These are phyloP conservation scores for Asterophora parasitica DNA, from an alignment of 768 basidiomycete genomes.

Conservation along the genomic window DNA sequence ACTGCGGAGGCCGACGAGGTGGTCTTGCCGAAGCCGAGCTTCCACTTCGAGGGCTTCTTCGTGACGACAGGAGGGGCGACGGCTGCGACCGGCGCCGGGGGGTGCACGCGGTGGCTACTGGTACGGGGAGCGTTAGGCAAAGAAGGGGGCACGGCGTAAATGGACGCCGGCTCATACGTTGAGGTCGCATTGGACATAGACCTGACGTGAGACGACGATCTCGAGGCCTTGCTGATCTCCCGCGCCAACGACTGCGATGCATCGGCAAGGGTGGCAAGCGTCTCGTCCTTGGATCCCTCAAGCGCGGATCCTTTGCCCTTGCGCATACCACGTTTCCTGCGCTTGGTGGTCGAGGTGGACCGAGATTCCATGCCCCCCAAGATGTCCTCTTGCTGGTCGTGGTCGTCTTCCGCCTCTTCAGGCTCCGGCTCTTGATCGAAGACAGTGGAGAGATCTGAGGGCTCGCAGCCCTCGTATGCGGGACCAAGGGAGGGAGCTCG, in stretches of 20 bases:
- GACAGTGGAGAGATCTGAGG: slow-evolving; percentile 48
- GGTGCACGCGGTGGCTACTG: slow-evolving; percentile 11
- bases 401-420: slow-evolving; percentile 41
- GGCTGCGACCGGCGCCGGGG: slow-evolving; percentile 20
- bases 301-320: slow-evolving; percentile 66
- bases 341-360: slow-evolving; percentile 69
- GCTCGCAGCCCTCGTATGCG: slow-evolving; percentile 38
- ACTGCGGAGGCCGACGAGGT: slow-evolving; percentile 29
- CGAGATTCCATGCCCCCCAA: slow-evolving; percentile 43
- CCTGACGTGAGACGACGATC: slow-evolving; percentile 35
- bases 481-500: slow-evolving; percentile 61
- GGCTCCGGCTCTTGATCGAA: slow-evolving; percentile 46
- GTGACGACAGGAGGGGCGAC: slow-evolving; percentile 34
- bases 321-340: slow-evolving; percentile 79
- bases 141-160: slow-evolving; percentile 38
- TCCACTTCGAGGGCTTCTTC: slow-evolving; percentile 89
- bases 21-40: slow-evolving; percentile 67
- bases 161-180: slow-evolving; percentile 40
- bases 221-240: slow-evolving; percentile 71
- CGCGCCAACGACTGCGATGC: slow-evolving; percentile 81
- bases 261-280: slow-evolving; percentile 65
- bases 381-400: slow-evolving; percentile 31
- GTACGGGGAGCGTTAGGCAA: slow-evolving; percentile 22
- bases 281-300: slow-evolving; percentile 45
- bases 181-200: slow-evolving; percentile 28